Evolutionary conservation across 129 eudicot genomes (phyloP), one percentile per base, ranked within the genome.

Genomic region (Artemisia argyi): DNA sequence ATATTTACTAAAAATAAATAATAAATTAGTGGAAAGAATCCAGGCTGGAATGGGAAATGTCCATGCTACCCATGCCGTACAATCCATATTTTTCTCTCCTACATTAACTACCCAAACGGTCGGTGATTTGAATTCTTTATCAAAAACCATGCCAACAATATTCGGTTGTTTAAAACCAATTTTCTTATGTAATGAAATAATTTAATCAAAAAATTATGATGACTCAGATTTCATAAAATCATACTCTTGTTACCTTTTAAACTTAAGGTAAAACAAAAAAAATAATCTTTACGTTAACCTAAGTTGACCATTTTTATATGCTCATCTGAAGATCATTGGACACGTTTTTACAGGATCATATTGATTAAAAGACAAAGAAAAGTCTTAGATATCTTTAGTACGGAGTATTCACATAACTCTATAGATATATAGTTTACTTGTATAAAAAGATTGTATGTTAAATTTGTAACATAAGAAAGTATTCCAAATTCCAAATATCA

Each of bases 121-220:
- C 66, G 66, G 66, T 28, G 66, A 26, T 61, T 61, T 61, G 32
- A 60, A 61, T 28, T 61, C 11, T 7, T 59, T 24, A 59, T 59
- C 17, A 59, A 11, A 18, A 56, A 11, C 24, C n/a, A 18, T 59
- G 65, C 35, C 65, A 20, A 59, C 64, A 11, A 0, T 17, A 19
- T 59, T 59, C 24, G 64, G 64, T 12, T 59, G 64, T 59, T 59
- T 32, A 59, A 22, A 20, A 19, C 7, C 39, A 20, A 15, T 53
- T 4, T 53, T 4, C 12, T 15, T 15, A 5, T 4, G 12, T 7
- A 5, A n/a, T 53, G 6, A 3, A 53, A 53, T 53, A 53, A 53
- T 53, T 51, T 0, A 14, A 53, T 3, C 20, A 54, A 14, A 54
- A 4, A 16, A 12, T 2, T 26, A 26, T 26, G 30, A 24, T 24